A percentile compares a stretch with the other conserved stretches of the same genome.
Conservation (phyloP, 306 rosid genomes). For the Styphnolobium japonicum region DNA sequence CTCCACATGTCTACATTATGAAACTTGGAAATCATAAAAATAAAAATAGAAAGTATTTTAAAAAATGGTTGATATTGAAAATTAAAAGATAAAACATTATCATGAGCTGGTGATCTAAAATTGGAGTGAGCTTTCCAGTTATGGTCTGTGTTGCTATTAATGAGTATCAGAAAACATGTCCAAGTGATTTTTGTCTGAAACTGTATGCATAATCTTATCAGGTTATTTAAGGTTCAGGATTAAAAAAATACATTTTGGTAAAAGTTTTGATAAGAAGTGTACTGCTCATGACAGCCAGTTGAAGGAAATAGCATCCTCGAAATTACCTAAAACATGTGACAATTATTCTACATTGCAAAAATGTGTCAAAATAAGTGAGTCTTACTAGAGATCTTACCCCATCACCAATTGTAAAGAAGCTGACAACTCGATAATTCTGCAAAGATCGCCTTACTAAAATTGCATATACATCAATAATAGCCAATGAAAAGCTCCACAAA, state of each 20-base stretch:
- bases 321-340: not conserved
- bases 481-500: slow-evolving; percentile 74
- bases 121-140: not conserved
- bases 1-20: not conserved
- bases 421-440: slow-evolving; percentile 58
- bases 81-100: too few relatives aligned
- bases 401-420: slow-evolving; percentile 79
- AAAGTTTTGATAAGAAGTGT: not conserved
- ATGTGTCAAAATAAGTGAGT: not conserved
- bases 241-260: not conserved
- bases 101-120: too few relatives aligned
- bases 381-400: slow-evolving; percentile 63
- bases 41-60: too few relatives aligned
- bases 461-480: slow-evolving; percentile 74
- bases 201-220: not conserved
- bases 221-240: not conserved
- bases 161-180: not conserved
- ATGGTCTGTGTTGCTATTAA: not conserved
- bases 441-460: slow-evolving; percentile 71
- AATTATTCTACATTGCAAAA: not conserved
- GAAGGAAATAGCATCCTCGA: slow-evolving; percentile 3
- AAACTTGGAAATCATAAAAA: not conserved
- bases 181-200: not conserved
- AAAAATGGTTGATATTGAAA: too few relatives aligned
- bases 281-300: not conserved